Percentiles rank a stretch among this genome's conserved stretches.
Conservation (phyloP, 345 rosid genomes). For the Syzygium oleosum region DNA sequence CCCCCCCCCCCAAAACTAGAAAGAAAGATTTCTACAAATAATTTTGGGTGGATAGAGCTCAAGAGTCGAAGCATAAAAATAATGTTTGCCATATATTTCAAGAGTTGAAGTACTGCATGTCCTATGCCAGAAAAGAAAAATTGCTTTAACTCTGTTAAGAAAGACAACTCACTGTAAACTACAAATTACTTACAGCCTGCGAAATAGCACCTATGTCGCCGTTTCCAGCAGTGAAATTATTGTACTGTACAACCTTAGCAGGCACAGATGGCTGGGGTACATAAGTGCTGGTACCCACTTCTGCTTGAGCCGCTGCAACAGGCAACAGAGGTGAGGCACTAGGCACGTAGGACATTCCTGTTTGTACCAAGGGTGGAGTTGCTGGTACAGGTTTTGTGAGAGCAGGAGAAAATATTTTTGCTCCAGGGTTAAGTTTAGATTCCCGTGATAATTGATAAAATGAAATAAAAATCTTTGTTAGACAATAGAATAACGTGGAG, state of each 20-base stretch:
- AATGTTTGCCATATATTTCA: not conserved
- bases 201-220: constrained; percentile 36
- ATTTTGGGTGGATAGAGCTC: not conserved
- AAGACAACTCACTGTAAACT: not conserved
- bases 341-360: constrained; percentile 43
- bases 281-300: constrained; percentile 38
- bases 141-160: not conserved
- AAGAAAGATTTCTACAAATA: not conserved
- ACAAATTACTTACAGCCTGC: constrained; percentile 44
- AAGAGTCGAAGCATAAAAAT: not conserved
- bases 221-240: constrained; percentile 35
- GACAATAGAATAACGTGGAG: not conserved
- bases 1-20: not conserved
- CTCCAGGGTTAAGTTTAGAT: constrained; percentile 83
- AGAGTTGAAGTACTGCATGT: not conserved
- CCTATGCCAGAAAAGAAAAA: not conserved
- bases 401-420: constrained; percentile 72
- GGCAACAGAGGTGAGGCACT: constrained; percentile 40
- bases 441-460: constrained; percentile 30
- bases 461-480: not conserved
- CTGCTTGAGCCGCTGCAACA: constrained; percentile 45
- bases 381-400: constrained; percentile 36
- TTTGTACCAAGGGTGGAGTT: constrained; percentile 31
- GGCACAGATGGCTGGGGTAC: constrained; percentile 37
- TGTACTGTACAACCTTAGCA: constrained; percentile 48